Evolutionary conservation across 2,329 filamentous ascomycete genomes (phyloP).

Genomic region (Aurifilum marmelostoma): DNA sequence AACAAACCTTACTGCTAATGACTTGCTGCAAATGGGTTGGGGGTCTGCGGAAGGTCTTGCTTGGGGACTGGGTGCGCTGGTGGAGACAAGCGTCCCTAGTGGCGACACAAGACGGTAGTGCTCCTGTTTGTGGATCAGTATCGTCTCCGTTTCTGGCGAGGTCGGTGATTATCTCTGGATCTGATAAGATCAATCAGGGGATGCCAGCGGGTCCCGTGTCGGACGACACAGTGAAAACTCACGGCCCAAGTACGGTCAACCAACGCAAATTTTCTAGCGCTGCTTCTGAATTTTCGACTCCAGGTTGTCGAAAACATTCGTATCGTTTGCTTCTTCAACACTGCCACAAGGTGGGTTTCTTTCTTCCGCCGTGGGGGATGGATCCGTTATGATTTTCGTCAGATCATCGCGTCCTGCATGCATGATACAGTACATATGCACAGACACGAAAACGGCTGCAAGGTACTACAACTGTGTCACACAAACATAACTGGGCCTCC

Average conservation of each 20-base stretch:
- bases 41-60: slow-evolving; percentile 19
- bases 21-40: slow-evolving; percentile 15
- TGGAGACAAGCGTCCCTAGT: slow-evolving; percentile 10
- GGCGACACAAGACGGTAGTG: slow-evolving; percentile 27
- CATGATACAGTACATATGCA: neutral
- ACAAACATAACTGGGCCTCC: neutral
- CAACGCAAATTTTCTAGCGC: neutral
- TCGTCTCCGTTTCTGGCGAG: slow-evolving; percentile 38
- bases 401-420: neutral
- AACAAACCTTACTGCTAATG: slow-evolving; percentile 20
- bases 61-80: neutral
- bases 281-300: neutral
- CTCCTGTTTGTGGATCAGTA: slow-evolving; percentile 27
- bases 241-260: neutral
- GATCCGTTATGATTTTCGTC: neutral
- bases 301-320: neutral
- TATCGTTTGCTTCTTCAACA: neutral
- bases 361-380: neutral
- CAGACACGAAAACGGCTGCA: neutral
- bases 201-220: slow-evolving; percentile 17
- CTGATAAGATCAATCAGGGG: slow-evolving; percentile 53
- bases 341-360: neutral
- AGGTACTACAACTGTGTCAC: neutral
- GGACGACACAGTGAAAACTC: neutral
- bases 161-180: slow-evolving; percentile 56